A percentile compares a stretch with the other conserved stretches of the same genome.
Evolutionary conservation across 805 yeast genomes (phyloP).

Genomic region (Teunomyces gatunensis): DNA sequence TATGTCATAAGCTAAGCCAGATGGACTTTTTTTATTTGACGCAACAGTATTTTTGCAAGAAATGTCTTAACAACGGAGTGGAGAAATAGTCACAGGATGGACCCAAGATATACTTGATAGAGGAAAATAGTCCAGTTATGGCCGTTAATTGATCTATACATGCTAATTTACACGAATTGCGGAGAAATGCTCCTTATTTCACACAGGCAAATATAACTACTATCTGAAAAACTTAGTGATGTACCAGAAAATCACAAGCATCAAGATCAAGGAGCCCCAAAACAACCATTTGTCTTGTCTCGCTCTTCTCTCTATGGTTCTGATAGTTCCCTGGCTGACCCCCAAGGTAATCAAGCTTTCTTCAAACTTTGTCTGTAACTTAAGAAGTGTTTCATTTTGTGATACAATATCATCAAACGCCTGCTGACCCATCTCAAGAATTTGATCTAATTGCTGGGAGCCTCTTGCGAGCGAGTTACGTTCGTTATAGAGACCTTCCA

Average conservation of each 20-base stretch:
- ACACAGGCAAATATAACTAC: not conserved
- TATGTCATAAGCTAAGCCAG: not conserved
- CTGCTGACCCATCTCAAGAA: constrained; percentile 82
- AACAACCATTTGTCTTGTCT: constrained; percentile 84
- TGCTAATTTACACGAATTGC: constrained; percentile 2
- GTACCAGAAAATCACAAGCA: constrained; percentile 65
- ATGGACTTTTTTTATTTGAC: not conserved
- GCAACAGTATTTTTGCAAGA: not conserved
- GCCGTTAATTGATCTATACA: constrained; percentile 1
- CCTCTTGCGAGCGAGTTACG: constrained; percentile 62
- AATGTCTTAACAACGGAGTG: not conserved
- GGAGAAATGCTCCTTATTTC: not conserved
- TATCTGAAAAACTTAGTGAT: constrained; percentile 65
- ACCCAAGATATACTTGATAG: no score
- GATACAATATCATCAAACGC: constrained; percentile 84
- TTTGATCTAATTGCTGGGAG: constrained; percentile 80
- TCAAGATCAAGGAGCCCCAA: constrained; percentile 64
- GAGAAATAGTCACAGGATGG: not conserved
- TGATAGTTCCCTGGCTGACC: constrained; percentile 79
- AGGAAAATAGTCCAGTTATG: not conserved
- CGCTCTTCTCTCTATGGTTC: constrained; percentile 75
- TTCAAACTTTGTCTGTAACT: constrained; percentile 62
- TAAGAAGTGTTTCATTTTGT: constrained; percentile 70
- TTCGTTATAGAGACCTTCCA: constrained; percentile 71
- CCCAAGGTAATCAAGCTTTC: constrained; percentile 78